Conservation (phyloP, 1,139 yeast genomes). For the Lodderomyces jiufengensis region DNA sequence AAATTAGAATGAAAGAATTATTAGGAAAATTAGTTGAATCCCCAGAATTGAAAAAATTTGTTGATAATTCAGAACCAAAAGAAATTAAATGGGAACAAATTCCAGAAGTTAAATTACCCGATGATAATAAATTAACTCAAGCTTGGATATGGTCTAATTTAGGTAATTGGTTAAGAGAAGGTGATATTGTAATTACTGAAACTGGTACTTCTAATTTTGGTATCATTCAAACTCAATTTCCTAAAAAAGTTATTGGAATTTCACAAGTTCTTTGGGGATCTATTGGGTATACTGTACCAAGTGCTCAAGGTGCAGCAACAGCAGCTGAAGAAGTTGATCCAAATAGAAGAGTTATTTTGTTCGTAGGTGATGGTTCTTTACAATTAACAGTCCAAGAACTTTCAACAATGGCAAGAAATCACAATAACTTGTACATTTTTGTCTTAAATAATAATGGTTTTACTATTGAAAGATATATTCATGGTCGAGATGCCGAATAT, state of each 20-base stretch:
- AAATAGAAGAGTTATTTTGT: conserved; percentile 16
- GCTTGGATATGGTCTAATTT: conserved; percentile 36
- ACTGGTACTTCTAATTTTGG: conserved; percentile 45
- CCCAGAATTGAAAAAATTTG: conserved; percentile 15
- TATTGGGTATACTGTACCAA: conserved; percentile 85
- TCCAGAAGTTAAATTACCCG: conserved; percentile 13
- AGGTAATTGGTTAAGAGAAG: conserved; percentile 31
- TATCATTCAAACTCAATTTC: conserved; percentile 35
- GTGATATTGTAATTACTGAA: conserved; percentile 36
- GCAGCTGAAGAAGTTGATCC: conserved; percentile 37
- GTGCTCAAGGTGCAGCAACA: conserved; percentile 79
- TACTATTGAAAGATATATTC: conserved; percentile 39
- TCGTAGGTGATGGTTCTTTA: conserved; percentile 43
- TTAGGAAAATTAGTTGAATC: conserved; percentile 19
- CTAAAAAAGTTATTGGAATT: conserved; percentile 34
- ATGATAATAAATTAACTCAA: conserved; percentile 22
- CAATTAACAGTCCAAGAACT: conserved; percentile 44
- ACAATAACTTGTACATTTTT: conserved; percentile 32
- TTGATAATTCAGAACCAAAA: conserved; percentile 17
- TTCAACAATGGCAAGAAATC: conserved; percentile 34
- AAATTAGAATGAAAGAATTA: conserved; percentile 36
- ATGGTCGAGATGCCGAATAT: conserved; percentile 33
- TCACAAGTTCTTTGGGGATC: conserved; percentile 69
- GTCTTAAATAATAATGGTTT: conserved; percentile 40
- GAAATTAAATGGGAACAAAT: conserved; percentile 1